A percentile compares a stretch with the other conserved stretches of the same genome.
These are phyloP conservation scores for Phytophthora citricola DNA, from an alignment of 352 stramenopile species.

Conservation along the genomic window DNA sequence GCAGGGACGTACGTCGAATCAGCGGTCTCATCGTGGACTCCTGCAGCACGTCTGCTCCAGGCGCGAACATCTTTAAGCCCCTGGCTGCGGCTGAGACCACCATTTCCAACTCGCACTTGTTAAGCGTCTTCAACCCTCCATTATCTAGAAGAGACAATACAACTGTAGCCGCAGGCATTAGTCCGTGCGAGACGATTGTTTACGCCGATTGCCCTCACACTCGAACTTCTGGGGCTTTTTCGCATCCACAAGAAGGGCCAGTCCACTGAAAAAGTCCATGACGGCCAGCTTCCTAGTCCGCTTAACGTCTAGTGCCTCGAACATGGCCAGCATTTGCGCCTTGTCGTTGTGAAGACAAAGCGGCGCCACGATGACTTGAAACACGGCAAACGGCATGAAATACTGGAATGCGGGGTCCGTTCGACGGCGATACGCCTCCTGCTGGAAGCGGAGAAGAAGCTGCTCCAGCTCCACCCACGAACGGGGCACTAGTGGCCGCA, in stretches of 20 bases:
- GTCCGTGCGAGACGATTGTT: no score
- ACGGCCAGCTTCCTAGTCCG: constrained; percentile 37
- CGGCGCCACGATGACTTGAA: constrained; percentile 51
- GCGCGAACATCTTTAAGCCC: constrained; percentile 64
- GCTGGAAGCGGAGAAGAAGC: constrained; percentile 64
- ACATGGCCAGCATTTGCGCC: constrained; percentile 51
- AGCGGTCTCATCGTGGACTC: constrained; percentile 44
- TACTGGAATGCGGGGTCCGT: constrained; percentile 48
- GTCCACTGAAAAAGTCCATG: constrained; percentile 69
- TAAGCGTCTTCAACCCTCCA: constrained; percentile 60
- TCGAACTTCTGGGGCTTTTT: constrained; percentile 76
- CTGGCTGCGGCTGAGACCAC: constrained; percentile 50
- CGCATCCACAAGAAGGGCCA: constrained; percentile 62
- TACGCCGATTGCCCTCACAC: constrained; percentile 38
- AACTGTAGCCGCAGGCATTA: constrained; percentile 40
- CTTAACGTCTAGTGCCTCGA: constrained; percentile 44
- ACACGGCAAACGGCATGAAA: constrained; percentile 60
- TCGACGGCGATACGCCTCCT: constrained; percentile 52
- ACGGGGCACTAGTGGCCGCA: constrained; percentile 54
- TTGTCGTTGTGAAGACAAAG: constrained; percentile 45
- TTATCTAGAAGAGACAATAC: constrained; percentile 71
- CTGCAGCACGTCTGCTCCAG: constrained; percentile 37
- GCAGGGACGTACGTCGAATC: constrained; percentile 46
- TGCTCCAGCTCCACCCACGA: constrained; percentile 65
- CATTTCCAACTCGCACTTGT: constrained; percentile 70